Base-by-base conservation (phyloP, 2,329 filamentous ascomycete species). In the Sclerotinia subarctica region DNA sequence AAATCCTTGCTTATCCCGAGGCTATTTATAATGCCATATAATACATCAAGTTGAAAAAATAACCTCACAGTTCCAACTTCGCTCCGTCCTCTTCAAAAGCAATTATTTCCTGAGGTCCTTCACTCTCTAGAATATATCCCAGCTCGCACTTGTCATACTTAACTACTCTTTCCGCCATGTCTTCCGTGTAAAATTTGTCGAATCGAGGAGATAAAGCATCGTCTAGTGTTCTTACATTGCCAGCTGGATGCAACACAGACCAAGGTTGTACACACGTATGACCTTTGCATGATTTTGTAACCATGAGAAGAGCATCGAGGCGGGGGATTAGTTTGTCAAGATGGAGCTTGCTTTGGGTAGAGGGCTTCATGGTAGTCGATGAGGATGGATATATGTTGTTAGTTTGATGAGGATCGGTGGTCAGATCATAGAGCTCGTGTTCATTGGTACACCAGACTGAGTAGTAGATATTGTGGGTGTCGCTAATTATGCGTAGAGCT, bases 401-500 rank as follows among this genome's bases (percentile, higher is more conserved):
- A 29, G 84, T 76, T 74, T 88, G 83, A 42, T 81, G 79, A 1
- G 83, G 84, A 67, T 87, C 85, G 35, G 78, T 79, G 73, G 80
- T 83, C 51, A 89, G 73, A 70, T 90, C 83, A 74, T 90, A 91
- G 2, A 90, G 81, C 75, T 91, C 88, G 67, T 86, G 84, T 73
- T 90, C 88, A 64, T 87, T 86, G 19, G 79, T 89, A 74, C 89
- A 91, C 88, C 88, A 91, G 0, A 90, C 86, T 0, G 86, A 83
- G 73, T 91, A 91, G 70, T 87, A 86, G 6, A 90, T 75, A 72
- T 84, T 86, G 73, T 90, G 90, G 5, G 78, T 77, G 4, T 80
- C 69, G 0, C 79, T 76, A 26, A 82, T 76, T 1, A 85, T 69
- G 17, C 83, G 77, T 4, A 84, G 67, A 0, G 76, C 79, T 71